Conservation (phyloP, 805 yeast genomes). For the Metschnikowia dekortorum region DNA sequence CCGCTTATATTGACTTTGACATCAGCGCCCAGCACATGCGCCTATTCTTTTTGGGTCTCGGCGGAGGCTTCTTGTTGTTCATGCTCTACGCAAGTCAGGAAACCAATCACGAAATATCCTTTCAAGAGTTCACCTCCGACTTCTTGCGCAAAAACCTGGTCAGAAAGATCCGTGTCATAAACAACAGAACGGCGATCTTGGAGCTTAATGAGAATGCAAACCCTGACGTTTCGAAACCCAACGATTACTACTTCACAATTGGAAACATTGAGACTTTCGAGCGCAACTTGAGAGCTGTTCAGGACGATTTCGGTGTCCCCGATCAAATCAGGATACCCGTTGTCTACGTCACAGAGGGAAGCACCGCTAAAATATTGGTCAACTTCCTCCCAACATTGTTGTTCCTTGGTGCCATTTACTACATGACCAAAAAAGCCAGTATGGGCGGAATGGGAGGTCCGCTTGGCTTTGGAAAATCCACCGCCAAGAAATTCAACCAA, state of each 20-base stretch:
- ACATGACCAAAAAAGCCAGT: slow-evolving; percentile 67
- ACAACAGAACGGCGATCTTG: slow-evolving; percentile 71
- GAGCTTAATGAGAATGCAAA: slow-evolving; percentile 46
- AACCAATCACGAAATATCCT: slow-evolving; percentile 56
- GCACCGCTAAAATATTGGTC: slow-evolving; percentile 54
- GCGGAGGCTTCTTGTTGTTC: slow-evolving; percentile 25
- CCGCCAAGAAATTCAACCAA: slow-evolving; percentile 76
- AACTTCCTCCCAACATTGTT: slow-evolving; percentile 86
- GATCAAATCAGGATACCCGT: slow-evolving; percentile 74
- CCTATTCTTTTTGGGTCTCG: slow-evolving; percentile 30
- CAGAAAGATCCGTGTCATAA: slow-evolving; percentile 65
- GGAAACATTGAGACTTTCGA: slow-evolving; percentile 91
- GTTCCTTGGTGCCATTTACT: slow-evolving; percentile 84
- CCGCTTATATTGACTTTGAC: slow-evolving; percentile 19
- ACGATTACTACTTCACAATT: slow-evolving; percentile 56
- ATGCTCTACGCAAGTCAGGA: slow-evolving; percentile 20
- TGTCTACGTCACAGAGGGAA: slow-evolving; percentile 68
- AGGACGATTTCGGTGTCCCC: slow-evolving; percentile 60
- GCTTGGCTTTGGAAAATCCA: slow-evolving; percentile 73
- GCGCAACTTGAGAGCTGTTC: slow-evolving; percentile 68
- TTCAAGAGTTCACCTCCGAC: slow-evolving; percentile 83
- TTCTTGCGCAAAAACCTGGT: slow-evolving; percentile 78
- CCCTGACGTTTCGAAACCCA: slow-evolving; percentile 22
- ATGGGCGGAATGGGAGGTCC: slow-evolving; percentile 51
- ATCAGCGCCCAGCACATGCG: slow-evolving; percentile 21